A percentile compares a stretch with the other conserved stretches of the same genome.
Conservation (phyloP, 1,284 basidiomycete species). For the Clitocybe nebularis region DNA sequence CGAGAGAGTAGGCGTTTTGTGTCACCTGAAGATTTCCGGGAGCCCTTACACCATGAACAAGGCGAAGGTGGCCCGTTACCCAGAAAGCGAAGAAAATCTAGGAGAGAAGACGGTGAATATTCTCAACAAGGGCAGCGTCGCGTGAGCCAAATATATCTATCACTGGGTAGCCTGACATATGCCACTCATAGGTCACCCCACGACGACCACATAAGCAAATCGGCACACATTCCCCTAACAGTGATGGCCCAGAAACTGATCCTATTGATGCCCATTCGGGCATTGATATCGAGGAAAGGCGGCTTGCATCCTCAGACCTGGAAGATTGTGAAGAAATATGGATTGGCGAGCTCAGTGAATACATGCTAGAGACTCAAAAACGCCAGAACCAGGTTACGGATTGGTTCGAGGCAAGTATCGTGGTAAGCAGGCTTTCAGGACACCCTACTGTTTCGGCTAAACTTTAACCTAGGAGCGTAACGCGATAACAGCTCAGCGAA, state of each 20-base stretch:
- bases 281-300: constrained; percentile 40
- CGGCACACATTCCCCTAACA: constrained; percentile 13
- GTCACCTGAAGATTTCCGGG: constrained; percentile 26
- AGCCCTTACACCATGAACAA: constrained; percentile 24
- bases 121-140: constrained; percentile 49
- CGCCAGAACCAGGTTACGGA: constrained; percentile 66
- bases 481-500: constrained; percentile 49
- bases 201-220: too few species aligned
- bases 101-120: constrained; percentile 53
- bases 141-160: too few species aligned
- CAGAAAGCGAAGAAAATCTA: constrained; percentile 49
- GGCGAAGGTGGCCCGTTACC: constrained; percentile 39
- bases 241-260: too few species aligned
- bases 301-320: constrained; percentile 64
- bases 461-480: constrained; percentile 61
- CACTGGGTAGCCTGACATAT: too few species aligned
- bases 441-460: constrained; percentile 11
- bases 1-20: constrained; percentile 20
- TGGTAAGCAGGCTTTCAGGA: constrained; percentile 38
- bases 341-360: constrained; percentile 62
- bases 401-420: constrained; percentile 62
- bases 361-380: constrained; percentile 66
- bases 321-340: constrained; percentile 76
- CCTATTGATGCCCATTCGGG: too few species aligned
- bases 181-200: too few species aligned